Base-by-base conservation (phyloP, 805 yeast species). In the Kuraishia cidri region DNA sequence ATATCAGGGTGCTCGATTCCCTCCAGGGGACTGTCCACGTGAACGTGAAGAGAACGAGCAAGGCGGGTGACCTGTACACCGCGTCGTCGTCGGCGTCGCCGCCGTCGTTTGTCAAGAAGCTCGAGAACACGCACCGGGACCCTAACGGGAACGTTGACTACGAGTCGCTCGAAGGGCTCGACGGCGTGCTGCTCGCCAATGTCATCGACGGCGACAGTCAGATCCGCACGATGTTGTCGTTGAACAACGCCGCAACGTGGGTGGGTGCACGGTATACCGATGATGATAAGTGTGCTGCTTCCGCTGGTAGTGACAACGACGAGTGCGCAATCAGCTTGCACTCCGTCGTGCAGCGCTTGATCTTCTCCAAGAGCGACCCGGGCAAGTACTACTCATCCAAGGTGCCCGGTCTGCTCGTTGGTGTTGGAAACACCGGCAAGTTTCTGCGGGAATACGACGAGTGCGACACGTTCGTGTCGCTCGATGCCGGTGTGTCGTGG, bases 401-500 rank as follows among this genome's bases (percentile, higher is more conserved):
- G 8, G 60, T 62, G 24, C 69, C 72, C 3, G 74, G 72, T 27
- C 40, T 68, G 19, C 33, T 66, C 10, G 44, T 67, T 6, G 72
- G 66, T 34, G 55, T 63, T 27, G 72, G 71, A 36, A 54, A 60
- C 33, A 46, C 54, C 5, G 65, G 66, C 8, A 26, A 37, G 6
- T 34, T 37, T 10, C 40, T 56, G 20, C 33, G 31, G 22, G 33
- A 46, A 2, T 51, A 48, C 29, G 53, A 44, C 3, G 45, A 53
- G 10, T 48, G 65, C 26, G 58, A 58, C 32, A 70, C 85, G 2
- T 83, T 60, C 49, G 48, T 80, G 5, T 78, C 90, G 0, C 56
- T 72, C 31, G 80, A 81, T 53, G 84, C 83, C 26, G 92, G 92
- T 25, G 44, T 58, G 10, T 54, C 75, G 1, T 82, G 92, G 92